These are phyloP conservation scores for Hypericum perforatum DNA, from an alignment of 345 rosid species.

Conservation along the genomic window DNA sequence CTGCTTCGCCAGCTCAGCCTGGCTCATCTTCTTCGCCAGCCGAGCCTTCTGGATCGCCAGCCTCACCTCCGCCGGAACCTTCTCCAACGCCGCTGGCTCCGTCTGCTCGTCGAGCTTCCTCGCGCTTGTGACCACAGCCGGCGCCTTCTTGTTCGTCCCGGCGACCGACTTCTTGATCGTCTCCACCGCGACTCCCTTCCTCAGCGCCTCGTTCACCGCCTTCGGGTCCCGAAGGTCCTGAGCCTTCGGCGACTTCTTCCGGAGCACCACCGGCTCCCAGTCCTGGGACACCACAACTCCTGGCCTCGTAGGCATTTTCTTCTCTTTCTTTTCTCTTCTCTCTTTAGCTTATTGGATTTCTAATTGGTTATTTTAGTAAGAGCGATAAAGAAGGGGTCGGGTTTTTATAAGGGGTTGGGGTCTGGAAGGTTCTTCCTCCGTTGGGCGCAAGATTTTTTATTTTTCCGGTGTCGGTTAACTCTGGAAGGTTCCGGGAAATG, in stretches of 20 bases:
- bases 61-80: slow-evolving; percentile 54
- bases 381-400: no score
- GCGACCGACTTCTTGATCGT: slow-evolving; percentile 38
- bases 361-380: no score
- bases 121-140: slow-evolving; percentile 32
- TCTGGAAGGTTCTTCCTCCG: no score
- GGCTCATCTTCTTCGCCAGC: slow-evolving; percentile 73
- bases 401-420: no score
- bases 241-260: slow-evolving; percentile 44
- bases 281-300: slow-evolving; percentile 57
- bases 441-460: no score
- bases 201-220: slow-evolving; percentile 62
- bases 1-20: slow-evolving; percentile 60
- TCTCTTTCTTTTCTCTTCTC: no score
- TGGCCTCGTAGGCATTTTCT: slow-evolving; percentile 22
- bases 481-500: no score
- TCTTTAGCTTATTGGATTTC: no score
- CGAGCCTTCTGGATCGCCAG: slow-evolving; percentile 57
- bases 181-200: slow-evolving; percentile 49
- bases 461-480: no score
- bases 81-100: slow-evolving; percentile 52
- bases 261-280: slow-evolving; percentile 78
- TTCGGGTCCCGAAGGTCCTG: slow-evolving; percentile 57
- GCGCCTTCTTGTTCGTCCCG: slow-evolving; percentile 56
- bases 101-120: slow-evolving; percentile 57